Conservation (phyloP, 768 basidiomycete genomes). For the Lactifluus subvellereus region DNA sequence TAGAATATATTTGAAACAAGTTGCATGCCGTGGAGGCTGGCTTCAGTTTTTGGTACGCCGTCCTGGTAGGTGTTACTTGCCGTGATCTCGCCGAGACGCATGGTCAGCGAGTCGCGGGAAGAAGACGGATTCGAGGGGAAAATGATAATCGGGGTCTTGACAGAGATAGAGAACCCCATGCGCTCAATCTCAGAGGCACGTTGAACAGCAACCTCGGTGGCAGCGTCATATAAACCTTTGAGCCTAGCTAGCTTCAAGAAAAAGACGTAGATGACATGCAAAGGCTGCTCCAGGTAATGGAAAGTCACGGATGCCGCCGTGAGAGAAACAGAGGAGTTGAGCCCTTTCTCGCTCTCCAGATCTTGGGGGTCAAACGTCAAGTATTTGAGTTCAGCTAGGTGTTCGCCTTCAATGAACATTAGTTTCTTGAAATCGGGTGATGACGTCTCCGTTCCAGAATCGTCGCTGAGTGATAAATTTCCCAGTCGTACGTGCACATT, state of each 20-base stretch:
- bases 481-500: conserved; percentile 78
- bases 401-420: conserved; percentile 88
- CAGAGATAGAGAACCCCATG: conserved; percentile 87
- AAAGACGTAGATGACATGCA: conserved; percentile 84
- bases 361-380: conserved; percentile 80
- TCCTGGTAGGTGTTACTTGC: conserved; percentile 71
- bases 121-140: conserved; percentile 66
- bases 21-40: conserved; percentile 78
- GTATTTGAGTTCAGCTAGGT: conserved; percentile 91
- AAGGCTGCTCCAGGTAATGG: conserved; percentile 83
- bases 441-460: conserved; percentile 47
- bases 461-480: conserved; percentile 74
- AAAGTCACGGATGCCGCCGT: conserved; percentile 86
- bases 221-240: conserved; percentile 92
- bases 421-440: conserved; percentile 74
- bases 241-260: conserved; percentile 79
- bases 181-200: conserved; percentile 87
- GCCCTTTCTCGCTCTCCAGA: conserved; percentile 59
- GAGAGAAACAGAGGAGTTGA: conserved; percentile 78
- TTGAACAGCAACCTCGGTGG: conserved; percentile 88
- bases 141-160: conserved; percentile 88
- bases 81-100: conserved; percentile 84
- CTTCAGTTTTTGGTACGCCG: conserved; percentile 53
- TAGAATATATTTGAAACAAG: conserved; percentile 61
- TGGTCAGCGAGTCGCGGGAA: conserved; percentile 63